These are phyloP conservation scores for Paradendryphiella salina DNA, from an alignment of 2,329 filamentous ascomycete species.

Conservation along the genomic window DNA sequence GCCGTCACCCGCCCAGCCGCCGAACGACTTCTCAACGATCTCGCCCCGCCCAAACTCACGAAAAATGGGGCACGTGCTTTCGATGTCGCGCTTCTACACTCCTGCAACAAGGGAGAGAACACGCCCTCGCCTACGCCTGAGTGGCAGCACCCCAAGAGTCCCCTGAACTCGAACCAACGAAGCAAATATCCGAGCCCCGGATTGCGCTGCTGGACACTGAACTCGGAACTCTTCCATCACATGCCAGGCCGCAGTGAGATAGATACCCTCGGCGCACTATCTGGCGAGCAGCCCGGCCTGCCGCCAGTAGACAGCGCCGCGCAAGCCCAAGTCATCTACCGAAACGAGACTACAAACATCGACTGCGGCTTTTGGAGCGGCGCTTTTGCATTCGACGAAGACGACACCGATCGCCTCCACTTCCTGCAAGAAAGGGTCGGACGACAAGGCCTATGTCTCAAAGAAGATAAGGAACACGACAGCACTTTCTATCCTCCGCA, in stretches of 20 bases:
- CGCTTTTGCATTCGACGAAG: constrained; percentile 42
- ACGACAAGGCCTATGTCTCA: constrained; percentile 45
- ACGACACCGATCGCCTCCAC: constrained; percentile 35
- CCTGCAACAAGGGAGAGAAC: constrained; percentile 43
- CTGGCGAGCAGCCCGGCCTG: constrained; percentile 37
- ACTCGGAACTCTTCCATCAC: constrained; percentile 53
- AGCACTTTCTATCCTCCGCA: constrained; percentile 12
- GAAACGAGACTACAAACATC: constrained; percentile 46
- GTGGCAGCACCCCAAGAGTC: constrained; percentile 25
- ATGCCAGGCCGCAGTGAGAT: constrained; percentile 48
- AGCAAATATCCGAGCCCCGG: constrained; percentile 41
- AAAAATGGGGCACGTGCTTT: constrained; percentile 44
- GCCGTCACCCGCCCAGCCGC: constrained; percentile 49
- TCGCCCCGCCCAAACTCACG: constrained; percentile 41
- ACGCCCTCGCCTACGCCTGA: constrained; percentile 35
- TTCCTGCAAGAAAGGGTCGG: constrained; percentile 47
- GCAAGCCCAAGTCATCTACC: constrained; percentile 34
- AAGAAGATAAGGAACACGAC: constrained; percentile 28
- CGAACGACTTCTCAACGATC: constrained; percentile 44
- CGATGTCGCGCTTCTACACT: constrained; percentile 50
- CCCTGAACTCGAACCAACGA: constrained; percentile 24
- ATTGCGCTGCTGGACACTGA: constrained; percentile 50
- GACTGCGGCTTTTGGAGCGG: constrained; percentile 48
- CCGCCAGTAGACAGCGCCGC: constrained; percentile 45
- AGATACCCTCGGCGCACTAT: constrained; percentile 36